Evolutionary conservation across 768 basidiomycete genomes (phyloP).

Genomic region (Cystobasidium tubakii): DNA sequence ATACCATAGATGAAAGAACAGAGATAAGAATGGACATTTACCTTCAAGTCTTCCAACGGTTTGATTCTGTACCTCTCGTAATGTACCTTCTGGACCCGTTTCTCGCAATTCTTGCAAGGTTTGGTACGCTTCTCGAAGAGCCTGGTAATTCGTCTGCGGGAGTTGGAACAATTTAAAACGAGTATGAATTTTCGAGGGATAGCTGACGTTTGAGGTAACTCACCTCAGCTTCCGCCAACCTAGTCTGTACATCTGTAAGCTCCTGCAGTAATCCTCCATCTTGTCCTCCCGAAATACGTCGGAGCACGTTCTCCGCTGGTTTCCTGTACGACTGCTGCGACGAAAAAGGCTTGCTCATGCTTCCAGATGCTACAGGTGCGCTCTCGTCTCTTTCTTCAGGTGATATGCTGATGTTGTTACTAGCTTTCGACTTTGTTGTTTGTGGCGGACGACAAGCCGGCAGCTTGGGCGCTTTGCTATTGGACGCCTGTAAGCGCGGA

Average conservation of each 20-base stretch:
- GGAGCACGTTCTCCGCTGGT: background rate
- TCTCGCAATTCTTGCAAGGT: background rate
- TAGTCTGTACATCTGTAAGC: background rate
- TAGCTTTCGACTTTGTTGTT: background rate
- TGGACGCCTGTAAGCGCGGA: background rate
- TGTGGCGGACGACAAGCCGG: background rate
- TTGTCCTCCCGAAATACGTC: background rate
- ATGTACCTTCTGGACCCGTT: background rate
- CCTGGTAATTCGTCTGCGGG: background rate
- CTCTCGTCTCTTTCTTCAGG: background rate
- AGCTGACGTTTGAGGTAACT: background rate
- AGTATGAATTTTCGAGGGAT: too few relatives aligned
- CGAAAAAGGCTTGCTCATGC: background rate
- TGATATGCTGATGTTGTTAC: background rate
- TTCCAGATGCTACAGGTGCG: background rate
- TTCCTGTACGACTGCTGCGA: background rate
- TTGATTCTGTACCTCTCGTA: background rate
- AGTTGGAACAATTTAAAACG: background rate
- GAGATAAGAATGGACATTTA: background rate
- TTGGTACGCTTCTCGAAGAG: background rate
- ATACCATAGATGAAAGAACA: background rate
- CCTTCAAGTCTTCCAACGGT: background rate
- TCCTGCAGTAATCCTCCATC: background rate
- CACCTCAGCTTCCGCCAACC: background rate
- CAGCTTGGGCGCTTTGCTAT: background rate